These are phyloP conservation scores for Ceratocystis huliohia DNA, from an alignment of 2,329 filamentous ascomycete genomes.

Conservation along the genomic window DNA sequence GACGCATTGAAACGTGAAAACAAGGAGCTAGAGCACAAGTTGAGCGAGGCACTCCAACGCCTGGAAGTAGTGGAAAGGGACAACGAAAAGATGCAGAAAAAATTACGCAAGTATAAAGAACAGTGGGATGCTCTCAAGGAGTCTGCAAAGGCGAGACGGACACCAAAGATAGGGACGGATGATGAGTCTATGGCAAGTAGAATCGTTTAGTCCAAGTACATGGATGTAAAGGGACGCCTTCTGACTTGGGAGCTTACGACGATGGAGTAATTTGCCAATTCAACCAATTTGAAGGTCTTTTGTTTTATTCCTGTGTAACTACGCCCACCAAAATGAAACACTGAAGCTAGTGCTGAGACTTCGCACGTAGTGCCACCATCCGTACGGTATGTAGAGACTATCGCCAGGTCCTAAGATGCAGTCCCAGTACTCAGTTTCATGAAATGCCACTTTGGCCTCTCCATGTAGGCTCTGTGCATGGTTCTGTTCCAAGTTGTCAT, in stretches of 20 bases:
- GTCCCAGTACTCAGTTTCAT: constrained; percentile 55
- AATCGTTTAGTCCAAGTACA: background rate
- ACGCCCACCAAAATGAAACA: constrained; percentile 94
- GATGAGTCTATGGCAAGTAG: constrained; percentile 16
- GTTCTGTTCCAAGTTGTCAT: constrained; percentile 27
- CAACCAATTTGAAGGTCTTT: background rate
- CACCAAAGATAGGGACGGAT: constrained; percentile 11
- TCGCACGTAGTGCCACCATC: constrained; percentile 97
- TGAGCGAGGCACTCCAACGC: constrained; percentile 45
- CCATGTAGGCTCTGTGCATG: constrained; percentile 28
- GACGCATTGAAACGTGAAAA: constrained; percentile 37
- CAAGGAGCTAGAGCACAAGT: constrained; percentile 54
- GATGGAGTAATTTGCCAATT: background rate
- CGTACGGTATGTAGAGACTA: constrained; percentile 75
- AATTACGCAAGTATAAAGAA: constrained; percentile 45
- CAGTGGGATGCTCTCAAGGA: constrained; percentile 51
- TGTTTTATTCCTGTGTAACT: background rate
- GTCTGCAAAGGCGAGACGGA: constrained; percentile 43
- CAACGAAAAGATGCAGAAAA: constrained; percentile 43
- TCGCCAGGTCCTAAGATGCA: constrained; percentile 71
- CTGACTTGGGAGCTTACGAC: background rate
- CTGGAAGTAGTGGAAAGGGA: constrained; percentile 54
- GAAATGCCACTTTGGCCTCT: constrained; percentile 34
- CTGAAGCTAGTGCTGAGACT: constrained; percentile 80
- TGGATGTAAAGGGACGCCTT: background rate